These are phyloP conservation scores for Pichia sp. DNA, from an alignment of 1,139 yeast species.

Conservation along the genomic window DNA sequence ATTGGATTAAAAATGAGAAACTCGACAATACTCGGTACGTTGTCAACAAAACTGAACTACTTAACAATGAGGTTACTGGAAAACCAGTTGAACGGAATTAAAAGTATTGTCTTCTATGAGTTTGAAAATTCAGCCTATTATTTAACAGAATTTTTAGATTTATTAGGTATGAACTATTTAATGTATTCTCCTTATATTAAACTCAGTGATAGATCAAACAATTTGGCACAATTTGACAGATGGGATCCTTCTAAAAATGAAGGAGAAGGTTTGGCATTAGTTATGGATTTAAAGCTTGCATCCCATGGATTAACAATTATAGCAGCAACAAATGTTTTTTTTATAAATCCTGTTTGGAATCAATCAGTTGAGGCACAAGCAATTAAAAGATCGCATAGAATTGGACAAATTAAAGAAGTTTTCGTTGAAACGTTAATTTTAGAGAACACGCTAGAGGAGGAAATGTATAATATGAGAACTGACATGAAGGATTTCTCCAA, in stretches of 20 bases:
- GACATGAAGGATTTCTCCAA: conserved; percentile 21
- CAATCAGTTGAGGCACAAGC: conserved; percentile 67
- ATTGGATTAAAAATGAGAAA: conserved; percentile 26
- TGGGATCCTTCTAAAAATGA: conserved; percentile 32
- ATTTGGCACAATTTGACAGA: conserved; percentile 45
- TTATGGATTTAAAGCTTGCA: conserved; percentile 64
- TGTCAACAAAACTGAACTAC: conserved; percentile 57
- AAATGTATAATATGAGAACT: conserved; percentile 42
- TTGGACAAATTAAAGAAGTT: conserved; percentile 54
- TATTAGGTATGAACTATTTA: conserved; percentile 52
- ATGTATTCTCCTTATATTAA: conserved; percentile 58
- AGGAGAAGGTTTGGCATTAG: conserved; percentile 39
- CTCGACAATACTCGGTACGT: conserved; percentile 48
- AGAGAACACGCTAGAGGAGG: conserved; percentile 59
- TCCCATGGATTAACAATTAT: conserved; percentile 66
- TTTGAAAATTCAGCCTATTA: conserved; percentile 67
- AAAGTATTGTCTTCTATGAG: conserved; percentile 62
- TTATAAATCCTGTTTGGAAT: conserved; percentile 66
- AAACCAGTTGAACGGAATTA: conserved; percentile 39
- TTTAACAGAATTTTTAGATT: conserved; percentile 55
- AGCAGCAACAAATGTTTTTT: conserved; percentile 62
- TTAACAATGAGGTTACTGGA: conserved; percentile 48
- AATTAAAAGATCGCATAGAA: conserved; percentile 65
- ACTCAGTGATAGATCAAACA: conserved; percentile 44
- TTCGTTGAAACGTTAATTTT: conserved; percentile 61